Evolutionary conservation across 2,329 filamentous ascomycete genomes (phyloP).

Genomic region (Nannizziopsis arthrosporioides): DNA sequence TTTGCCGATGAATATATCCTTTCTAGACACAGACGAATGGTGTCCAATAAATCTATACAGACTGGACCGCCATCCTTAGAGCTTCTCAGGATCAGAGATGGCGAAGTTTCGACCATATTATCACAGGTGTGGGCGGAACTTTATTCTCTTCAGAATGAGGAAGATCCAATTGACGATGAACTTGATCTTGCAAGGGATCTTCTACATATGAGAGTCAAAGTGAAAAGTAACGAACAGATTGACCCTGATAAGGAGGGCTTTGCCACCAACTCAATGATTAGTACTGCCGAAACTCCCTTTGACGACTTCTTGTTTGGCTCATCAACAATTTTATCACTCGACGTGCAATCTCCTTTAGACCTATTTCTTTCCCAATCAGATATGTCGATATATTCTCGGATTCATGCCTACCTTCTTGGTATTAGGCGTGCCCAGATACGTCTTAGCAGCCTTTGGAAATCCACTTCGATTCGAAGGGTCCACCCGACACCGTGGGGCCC

Average conservation of each 20-base stretch:
- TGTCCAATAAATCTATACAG: not conserved
- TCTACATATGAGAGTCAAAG: slow-evolving; percentile 44
- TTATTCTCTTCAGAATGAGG: slow-evolving; percentile 63
- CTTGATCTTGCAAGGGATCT: slow-evolving; percentile 73
- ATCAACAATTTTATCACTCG: slow-evolving; percentile 57
- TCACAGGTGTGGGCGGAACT: slow-evolving; percentile 68
- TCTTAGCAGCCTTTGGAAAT: slow-evolving; percentile 76
- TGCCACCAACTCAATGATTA: slow-evolving; percentile 20
- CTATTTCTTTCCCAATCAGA: slow-evolving; percentile 72
- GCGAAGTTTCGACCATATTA: slow-evolving; percentile 68
- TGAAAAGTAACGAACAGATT: not conserved
- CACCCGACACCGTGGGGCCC: slow-evolving; percentile 61
- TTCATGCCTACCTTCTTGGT: slow-evolving; percentile 77
- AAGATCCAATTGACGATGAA: slow-evolving; percentile 61
- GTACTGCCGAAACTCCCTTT: slow-evolving; percentile 45
- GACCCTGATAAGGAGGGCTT: slow-evolving; percentile 18
- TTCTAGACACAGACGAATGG: slow-evolving; percentile 54
- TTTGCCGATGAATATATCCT: slow-evolving; percentile 72
- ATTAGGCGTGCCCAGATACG: slow-evolving; percentile 77
- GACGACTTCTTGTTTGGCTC: slow-evolving; percentile 71
- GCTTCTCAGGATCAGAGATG: slow-evolving; percentile 66
- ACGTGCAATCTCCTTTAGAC: slow-evolving; percentile 70
- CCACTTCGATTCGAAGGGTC: slow-evolving; percentile 62
- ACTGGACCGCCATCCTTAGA: slow-evolving; percentile 39
- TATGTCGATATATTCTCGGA: slow-evolving; percentile 65